Base-by-base conservation (phyloP, 2,329 filamentous ascomycete species). In the Colletotrichum coccodes region DNA sequence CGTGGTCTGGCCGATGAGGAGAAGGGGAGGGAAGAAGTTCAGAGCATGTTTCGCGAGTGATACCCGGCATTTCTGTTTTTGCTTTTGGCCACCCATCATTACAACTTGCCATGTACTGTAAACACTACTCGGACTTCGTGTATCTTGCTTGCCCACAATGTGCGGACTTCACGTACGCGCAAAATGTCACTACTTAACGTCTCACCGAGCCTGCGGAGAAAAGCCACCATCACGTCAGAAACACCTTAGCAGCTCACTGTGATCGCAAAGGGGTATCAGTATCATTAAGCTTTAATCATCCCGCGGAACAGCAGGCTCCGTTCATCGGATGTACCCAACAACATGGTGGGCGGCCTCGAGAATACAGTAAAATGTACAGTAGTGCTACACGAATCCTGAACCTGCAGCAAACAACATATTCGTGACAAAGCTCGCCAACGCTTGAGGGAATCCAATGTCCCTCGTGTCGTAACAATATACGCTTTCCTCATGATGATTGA, bases 1-100 rank as follows among this genome's bases (percentile, higher is more conserved):
- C 86, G 85, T 0, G 74, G 89, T n/a, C 79, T 90, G 1, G 85
- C 89, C 52, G 65, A 67, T 49, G 70, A 71, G 67, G 62, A 52
- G 67, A 46, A 64, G 54, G 71, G 66, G 64, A 64, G 66, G 64
- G 59, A 72, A 5, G 60, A 72, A n/a, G 26, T 30, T 16, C 52
- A 54, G 12, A 23, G 44, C 23, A 36, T 21, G 21, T 46, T 36
- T 30, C 28, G 30, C 14, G 11, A 62, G 49, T 56, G 63, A 66
- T 62, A 66, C 57, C 58, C 28, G 6, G 23, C 8, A 58, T 26
- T 18, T 42, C 44, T 30, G 28, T 30, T 36, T 18, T 28, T 7
- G 4, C 3, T 49, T 8, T 3, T 9, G 11, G 30, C 18, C 38
- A 9, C 18, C 42, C 23, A 18, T 40, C 6, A 14, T 23, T 21